phyloP scores from a whole-genome alignment of 108 stramenopile species.

The Conticribra guillardii region DNA sequence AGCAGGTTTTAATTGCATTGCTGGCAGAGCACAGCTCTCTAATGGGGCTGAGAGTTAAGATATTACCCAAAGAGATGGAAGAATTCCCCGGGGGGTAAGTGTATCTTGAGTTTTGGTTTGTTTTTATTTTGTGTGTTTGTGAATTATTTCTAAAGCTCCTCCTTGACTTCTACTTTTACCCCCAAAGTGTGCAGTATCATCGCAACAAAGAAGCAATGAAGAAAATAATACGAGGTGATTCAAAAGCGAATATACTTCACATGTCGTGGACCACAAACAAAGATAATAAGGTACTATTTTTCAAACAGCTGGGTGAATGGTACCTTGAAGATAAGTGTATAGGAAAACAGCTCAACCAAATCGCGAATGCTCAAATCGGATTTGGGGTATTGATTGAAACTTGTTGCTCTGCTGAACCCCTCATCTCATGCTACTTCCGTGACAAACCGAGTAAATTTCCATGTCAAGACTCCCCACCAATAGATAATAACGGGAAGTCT shows the following conservation, averaged over 20 bases:
- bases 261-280: slow-evolving; percentile 89
- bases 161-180: too few relatives aligned
- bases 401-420: slow-evolving; percentile 74
- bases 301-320: slow-evolving; percentile 83
- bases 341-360: slow-evolving; percentile 27
- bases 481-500: slow-evolving; percentile 50
- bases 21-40: slow-evolving; percentile 70
- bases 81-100: slow-evolving; percentile 66
- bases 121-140: too few relatives aligned
- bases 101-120: too few relatives aligned
- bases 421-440: slow-evolving; percentile 72
- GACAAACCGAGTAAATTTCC: slow-evolving; percentile 82
- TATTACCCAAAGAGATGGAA: slow-evolving; percentile 56
- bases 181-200: slow-evolving; percentile 56
- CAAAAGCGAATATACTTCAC: slow-evolving; percentile 56
- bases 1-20: slow-evolving; percentile 64
- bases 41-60: slow-evolving; percentile 78
- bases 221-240: slow-evolving; percentile 41
- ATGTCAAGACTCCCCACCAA: slow-evolving; percentile 62
- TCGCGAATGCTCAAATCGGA: slow-evolving; percentile 10
- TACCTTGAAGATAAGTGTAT: slow-evolving; percentile 64
- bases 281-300: slow-evolving; percentile 77
- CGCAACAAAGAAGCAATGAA: slow-evolving; percentile 49
- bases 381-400: slow-evolving; percentile 28
- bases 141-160: too few relatives aligned